Conservation (phyloP, 352 stramenopile genomes). For the Phytophthora pseudosyringae region DNA sequence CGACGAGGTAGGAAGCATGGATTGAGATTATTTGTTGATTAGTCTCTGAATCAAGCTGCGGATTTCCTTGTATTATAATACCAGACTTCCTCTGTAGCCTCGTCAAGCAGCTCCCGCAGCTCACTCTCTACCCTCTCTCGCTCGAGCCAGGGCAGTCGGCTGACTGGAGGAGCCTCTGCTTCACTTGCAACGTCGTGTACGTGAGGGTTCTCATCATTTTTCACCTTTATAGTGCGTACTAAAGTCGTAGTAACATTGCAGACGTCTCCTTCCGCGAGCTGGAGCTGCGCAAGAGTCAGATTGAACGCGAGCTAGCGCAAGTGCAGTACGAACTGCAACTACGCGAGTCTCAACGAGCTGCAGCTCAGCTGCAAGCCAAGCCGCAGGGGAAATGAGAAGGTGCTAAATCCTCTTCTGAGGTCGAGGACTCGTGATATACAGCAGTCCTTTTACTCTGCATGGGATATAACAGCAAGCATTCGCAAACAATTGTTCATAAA, state of each 20-base stretch:
- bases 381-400: too few relatives aligned
- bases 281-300: constrained; percentile 62
- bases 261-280: constrained; percentile 59
- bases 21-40: neutral
- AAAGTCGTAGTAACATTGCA: constrained; percentile 1
- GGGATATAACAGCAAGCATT: too few relatives aligned
- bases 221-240: neutral
- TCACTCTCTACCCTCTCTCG: constrained; percentile 9
- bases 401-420: too few relatives aligned
- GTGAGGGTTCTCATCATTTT: neutral
- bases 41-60: neutral
- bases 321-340: constrained; percentile 53
- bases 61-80: neutral
- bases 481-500: too few relatives aligned
- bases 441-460: too few relatives aligned
- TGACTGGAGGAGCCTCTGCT: neutral
- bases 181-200: constrained; percentile 54
- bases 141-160: constrained; percentile 7
- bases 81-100: constrained; percentile 34
- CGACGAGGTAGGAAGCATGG: constrained; percentile 3
- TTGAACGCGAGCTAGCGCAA: constrained; percentile 56
- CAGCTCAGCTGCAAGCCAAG: neutral
- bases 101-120: constrained; percentile 16
- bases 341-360: constrained; percentile 28
- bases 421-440: too few relatives aligned